Evolutionary conservation across 2,329 filamentous ascomycete genomes (phyloP), one percentile per base, ranked within the genome.

Genomic region (Talaromyces sp.): DNA sequence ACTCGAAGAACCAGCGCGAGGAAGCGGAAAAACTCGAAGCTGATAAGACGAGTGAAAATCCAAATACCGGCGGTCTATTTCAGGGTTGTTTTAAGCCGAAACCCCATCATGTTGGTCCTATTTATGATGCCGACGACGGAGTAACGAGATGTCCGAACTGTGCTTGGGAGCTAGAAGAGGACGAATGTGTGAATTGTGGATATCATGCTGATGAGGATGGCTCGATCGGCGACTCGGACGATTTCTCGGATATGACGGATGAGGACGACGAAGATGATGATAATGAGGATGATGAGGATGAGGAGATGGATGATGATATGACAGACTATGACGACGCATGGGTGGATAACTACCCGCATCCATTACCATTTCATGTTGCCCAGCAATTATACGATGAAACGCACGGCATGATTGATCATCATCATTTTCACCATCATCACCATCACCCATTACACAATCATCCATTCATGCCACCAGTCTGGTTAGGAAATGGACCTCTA

Each of bases 81-180:
- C 85, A 85, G 67, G 88, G 88, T 27, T 81, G 80, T 65, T 89
- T 88, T 73, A 81, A 77, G 56, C 70, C 69, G 2, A 73, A 70
- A 45, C 37, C 45, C 5, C 70, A 68, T n/a, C 60, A 67, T 65
- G 78, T 43, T 65, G 77, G 69, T 70, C 77, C 84, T 13, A 77
- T 87, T 41, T 77, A 81, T 56, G 87, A 89, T 68, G 77, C 82
- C 39, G 82, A 83, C 71, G 88, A 90, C 72, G 83, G 84, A 39
- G 83, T 90, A 19, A 77, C 84, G 63, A 82, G 88, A 68, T 91
- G 88, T 72, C 87, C 87, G 1, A 68, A 77, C 2, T 91, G 88
- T 74, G 76, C 81, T 9, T 85, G 84, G 82, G 88, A 90, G 73
- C 78, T 90, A 71, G 86, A 87, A 50, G 85, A 85, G 64, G 62